phyloP scores from a whole-genome alignment of 2,329 filamentous ascomycete species.

The Aspergillus tubingensis region DNA sequence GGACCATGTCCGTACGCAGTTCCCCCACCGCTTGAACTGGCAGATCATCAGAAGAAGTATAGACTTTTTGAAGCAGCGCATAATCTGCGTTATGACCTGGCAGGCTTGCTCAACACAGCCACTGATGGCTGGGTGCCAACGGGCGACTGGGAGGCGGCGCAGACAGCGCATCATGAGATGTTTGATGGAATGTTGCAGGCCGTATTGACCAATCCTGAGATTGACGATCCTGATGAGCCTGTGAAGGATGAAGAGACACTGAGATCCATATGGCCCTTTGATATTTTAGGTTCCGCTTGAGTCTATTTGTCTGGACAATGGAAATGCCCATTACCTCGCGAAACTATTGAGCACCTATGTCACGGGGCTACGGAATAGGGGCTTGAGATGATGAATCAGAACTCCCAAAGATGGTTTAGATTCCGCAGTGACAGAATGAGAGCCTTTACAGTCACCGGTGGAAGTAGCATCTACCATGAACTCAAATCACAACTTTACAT shows the following conservation, averaged over 20 bases:
- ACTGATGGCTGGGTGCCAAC: constrained; percentile 41
- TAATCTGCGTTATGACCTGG: constrained; percentile 31
- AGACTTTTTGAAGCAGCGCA: constrained; percentile 36
- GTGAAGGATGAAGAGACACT: constrained; percentile 35
- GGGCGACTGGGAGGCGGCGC: constrained; percentile 36
- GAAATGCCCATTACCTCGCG: background rate
- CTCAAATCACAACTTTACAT: too few species aligned
- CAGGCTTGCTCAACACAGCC: constrained; percentile 33
- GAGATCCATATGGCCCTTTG: constrained; percentile 41
- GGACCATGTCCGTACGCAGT: constrained; percentile 34
- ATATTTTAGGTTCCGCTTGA: constrained; percentile 7
- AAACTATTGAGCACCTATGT: too few species aligned
- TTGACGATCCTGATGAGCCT: constrained; percentile 37
- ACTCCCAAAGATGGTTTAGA: too few species aligned
- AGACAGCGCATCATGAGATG: constrained; percentile 31
- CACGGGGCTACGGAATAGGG: too few species aligned
- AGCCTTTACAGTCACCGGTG: too few species aligned
- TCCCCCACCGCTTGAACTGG: constrained; percentile 29
- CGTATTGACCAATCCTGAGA: constrained; percentile 31
- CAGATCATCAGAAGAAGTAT: constrained; percentile 33
- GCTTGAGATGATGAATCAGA: too few species aligned
- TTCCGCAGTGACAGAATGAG: too few species aligned
- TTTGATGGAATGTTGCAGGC: constrained; percentile 35
- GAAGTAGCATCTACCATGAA: too few species aligned
- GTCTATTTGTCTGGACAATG: too few species aligned